Base-by-base conservation (phyloP, 148 eudicot genomes). In the Persicaria maculosa region DNA sequence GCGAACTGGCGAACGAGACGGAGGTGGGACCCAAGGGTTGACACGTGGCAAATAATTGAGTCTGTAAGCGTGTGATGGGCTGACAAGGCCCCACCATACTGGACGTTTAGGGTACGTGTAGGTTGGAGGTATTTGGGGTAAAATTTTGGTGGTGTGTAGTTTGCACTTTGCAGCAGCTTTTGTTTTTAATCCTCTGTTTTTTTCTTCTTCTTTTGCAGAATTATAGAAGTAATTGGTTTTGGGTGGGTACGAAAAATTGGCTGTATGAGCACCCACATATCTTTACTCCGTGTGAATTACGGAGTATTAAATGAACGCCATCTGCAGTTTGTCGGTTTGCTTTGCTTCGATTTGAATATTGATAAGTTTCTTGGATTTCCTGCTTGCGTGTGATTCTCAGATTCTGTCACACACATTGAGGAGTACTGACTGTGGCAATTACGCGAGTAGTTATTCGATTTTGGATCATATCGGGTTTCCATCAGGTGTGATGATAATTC, bases 1-100 rank as follows among this genome's bases (percentile, higher is more conserved):
- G 47, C 25, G 72, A 40, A 20, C 50, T 69, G 50, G 72, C 12
- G 4, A 11, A 15, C 7, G 50, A 10, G 25, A 16, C 47, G 65
- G 19, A 15, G 65, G 31, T 59, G 19, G 65, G 65, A 12, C 72
- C 8, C 72, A 44, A 44, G 19, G 20, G 6, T 9, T 44, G 50
- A 69, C 72, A 45, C 72, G 72, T 69, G 72, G 50, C 72, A 10
- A 6, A 44, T 69, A 0, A 44, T 44, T 69, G 50, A 69, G 72
- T 6, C 10, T 69, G 25, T 16, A n/a, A 45, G 25, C 50, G 72
- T 69, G 50, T 69, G 72, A 44, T 69, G 12, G 20, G 72, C 50
- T 45, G 72, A 69, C 12, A 69, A 68, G 6, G 47, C 9, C 48
- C 0, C 47, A 52, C 12, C 47, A 12, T 25, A 11, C 46, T 40